Evolutionary conservation across 345 rosid species (phyloP).

Genomic region (Rhodamnia argentea): DNA sequence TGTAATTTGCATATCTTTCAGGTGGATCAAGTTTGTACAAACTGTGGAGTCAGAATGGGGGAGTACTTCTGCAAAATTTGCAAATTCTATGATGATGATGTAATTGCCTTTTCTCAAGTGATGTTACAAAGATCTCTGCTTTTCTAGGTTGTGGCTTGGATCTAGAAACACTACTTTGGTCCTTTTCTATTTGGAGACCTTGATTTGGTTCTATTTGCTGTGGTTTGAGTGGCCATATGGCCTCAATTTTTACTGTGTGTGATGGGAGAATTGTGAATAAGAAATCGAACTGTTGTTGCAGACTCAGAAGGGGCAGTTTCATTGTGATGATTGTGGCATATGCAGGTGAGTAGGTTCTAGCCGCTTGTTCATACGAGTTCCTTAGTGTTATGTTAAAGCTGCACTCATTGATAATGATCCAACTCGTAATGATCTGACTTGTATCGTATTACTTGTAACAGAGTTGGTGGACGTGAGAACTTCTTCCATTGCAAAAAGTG

Average conservation of each 20-base stretch:
- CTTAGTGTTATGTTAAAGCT: neutral
- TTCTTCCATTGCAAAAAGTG: conserved; percentile 89
- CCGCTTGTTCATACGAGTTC: neutral
- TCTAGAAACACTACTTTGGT: neutral
- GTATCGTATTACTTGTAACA: conserved; percentile 9
- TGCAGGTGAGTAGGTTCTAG: conserved; percentile 51
- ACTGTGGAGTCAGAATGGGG: conserved; percentile 99
- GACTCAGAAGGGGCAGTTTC: conserved; percentile 70
- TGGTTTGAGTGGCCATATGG: neutral
- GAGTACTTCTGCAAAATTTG: conserved; percentile 85
- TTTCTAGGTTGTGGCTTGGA: neutral
- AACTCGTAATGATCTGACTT: neutral
- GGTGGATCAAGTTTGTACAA: conserved; percentile 73
- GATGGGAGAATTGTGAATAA: neutral
- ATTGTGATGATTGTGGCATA: conserved; percentile 95
- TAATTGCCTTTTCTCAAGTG: conserved; percentile 13
- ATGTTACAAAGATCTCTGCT: neutral
- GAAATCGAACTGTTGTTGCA: conserved; percentile 15
- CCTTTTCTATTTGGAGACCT: neutral
- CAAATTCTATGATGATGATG: conserved; percentile 93
- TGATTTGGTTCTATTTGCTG: neutral
- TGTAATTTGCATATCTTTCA: conserved; percentile 7
- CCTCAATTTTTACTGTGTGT: neutral
- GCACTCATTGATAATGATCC: neutral
- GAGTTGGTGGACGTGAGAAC: conserved; percentile 83